Base-by-base conservation (phyloP, 208 protist genomes). In the Blechomonas ayalai region DNA sequence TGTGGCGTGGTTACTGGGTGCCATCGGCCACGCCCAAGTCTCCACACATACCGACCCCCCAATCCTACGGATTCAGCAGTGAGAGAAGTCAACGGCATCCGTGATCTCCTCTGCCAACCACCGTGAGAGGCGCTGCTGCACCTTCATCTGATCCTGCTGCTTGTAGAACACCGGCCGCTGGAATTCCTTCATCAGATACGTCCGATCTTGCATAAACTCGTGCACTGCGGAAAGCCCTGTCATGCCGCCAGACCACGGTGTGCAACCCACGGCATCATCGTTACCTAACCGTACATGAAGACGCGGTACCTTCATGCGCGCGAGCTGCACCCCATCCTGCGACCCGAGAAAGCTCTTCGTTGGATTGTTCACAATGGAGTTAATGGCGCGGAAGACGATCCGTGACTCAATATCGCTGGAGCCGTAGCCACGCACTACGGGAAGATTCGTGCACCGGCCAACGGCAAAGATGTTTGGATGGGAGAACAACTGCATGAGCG, bases 191-290 rank as follows among this genome's bases (percentile, higher is more conserved):
- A 81, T 41, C n/a, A 90, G 63, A 33, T 83, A 75, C 47, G 66
- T 73, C 12, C 79, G 63, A 41, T 92, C 84, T 50, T 88, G 77
- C 62, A 82, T 71, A 44, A 88, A 88, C 49, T 92, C 79, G 41
- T 76, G 67, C 22, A 88, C 64, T 2, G 79, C 73, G 10, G 75
- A 52, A 26, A 78, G 53, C 25, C 76, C 80, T 0, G 58, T 66
- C 63, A 86, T 74, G 36, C 67, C 77, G 43, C 80, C 79, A 22
- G 71, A 78, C 80, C 80, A 88, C 58, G 84, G 74, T 31, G 79
- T 87, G 44, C 67, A 81, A 25, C 84, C 79, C 5, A 87, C 74
- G 4, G 73, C 79, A 40, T 84, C 74, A 46, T 76, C 67, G 23
- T 67, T 62, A 22, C 84, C 84, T 12, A 92, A 53, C 22, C 75